phyloP scores from a whole-genome alignment of 805 yeast genomes.

The Lipomyces chichibuensis region DNA sequence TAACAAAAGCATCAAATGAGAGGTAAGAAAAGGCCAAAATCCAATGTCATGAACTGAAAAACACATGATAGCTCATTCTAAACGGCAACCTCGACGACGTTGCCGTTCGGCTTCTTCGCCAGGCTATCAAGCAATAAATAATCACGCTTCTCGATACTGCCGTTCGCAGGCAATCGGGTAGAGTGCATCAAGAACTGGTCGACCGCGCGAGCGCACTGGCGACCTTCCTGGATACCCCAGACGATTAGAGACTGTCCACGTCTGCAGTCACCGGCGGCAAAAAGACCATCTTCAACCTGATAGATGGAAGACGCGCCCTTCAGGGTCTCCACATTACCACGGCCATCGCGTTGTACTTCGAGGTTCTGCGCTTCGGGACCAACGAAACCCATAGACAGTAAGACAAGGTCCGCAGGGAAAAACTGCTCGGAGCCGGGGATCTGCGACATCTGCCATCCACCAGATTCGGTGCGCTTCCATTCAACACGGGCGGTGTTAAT shows the following conservation, averaged over 20 bases:
- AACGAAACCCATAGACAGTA: slow-evolving; percentile 95
- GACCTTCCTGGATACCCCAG: slow-evolving; percentile 99
- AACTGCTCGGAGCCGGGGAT: slow-evolving; percentile 92
- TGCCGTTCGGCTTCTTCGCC: slow-evolving; percentile 11
- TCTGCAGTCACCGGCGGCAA: slow-evolving; percentile 98
- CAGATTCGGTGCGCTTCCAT: slow-evolving; percentile 93
- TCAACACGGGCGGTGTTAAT: slow-evolving; percentile 96
- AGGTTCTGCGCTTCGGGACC: slow-evolving; percentile 90
- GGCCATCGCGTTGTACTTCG: slow-evolving; percentile 64
- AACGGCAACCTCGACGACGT: slow-evolving; percentile 27
- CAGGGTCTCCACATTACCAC: slow-evolving; percentile 75
- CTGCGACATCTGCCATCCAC: slow-evolving; percentile 99
- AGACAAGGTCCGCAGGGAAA: slow-evolving; percentile 91
- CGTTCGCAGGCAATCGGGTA: slow-evolving; percentile 88
- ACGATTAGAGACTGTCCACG: slow-evolving; percentile 97
- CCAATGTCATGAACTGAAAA: background rate
- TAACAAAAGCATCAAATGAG: background rate
- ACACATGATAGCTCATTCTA: slow-evolving; percentile 3
- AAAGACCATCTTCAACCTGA: slow-evolving; percentile 71
- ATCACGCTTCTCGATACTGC: slow-evolving; percentile 86
- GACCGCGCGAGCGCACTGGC: slow-evolving; percentile 96
- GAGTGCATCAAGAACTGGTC: slow-evolving; percentile 77
- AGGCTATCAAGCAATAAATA: slow-evolving; percentile 49
- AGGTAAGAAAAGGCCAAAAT: background rate
- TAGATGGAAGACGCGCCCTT: slow-evolving; percentile 64